Percentiles rank a stretch among this genome's conserved stretches.
These are phyloP conservation scores for Casuarina cunninghamiana DNA, from an alignment of 306 rosid species.

Conservation along the genomic window DNA sequence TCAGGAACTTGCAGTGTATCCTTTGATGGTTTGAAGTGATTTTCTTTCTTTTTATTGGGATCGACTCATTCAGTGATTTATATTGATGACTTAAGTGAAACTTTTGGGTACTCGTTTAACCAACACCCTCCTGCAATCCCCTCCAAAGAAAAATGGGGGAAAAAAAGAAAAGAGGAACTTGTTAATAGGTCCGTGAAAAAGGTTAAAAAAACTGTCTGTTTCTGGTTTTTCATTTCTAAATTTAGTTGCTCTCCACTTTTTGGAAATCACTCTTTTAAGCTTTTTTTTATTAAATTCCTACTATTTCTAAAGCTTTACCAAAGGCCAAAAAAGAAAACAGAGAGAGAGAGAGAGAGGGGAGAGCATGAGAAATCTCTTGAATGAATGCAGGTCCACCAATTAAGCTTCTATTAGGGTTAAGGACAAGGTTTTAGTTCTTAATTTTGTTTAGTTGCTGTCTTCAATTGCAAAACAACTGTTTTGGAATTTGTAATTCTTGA, in stretches of 20 bases:
- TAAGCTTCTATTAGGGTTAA: background rate
- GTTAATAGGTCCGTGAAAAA: constrained; percentile 10
- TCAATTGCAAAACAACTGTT: constrained; percentile 2
- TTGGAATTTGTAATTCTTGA: constrained; percentile 48
- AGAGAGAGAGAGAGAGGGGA: background rate
- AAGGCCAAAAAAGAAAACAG: too few relatives aligned
- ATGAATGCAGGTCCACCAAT: background rate
- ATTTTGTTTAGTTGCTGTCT: background rate
- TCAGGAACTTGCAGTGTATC: constrained; percentile 84
- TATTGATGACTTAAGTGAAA: background rate
- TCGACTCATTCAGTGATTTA: background rate
- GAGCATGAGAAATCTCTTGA: background rate
- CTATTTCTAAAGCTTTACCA: background rate
- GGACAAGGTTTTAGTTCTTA: background rate
- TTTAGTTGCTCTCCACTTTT: background rate
- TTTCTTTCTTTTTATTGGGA: background rate
- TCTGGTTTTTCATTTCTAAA: background rate
- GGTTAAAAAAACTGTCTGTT: background rate
- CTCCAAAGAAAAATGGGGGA: too few relatives aligned
- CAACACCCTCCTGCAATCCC: background rate
- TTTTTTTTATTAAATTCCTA: background rate
- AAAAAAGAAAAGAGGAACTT: background rate
- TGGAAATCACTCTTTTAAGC: background rate
- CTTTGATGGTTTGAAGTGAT: constrained; percentile 34
- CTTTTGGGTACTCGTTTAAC: background rate